These are phyloP conservation scores for Ascochyta lentis DNA, from an alignment of 2,329 filamentous ascomycete species.

Conservation along the genomic window DNA sequence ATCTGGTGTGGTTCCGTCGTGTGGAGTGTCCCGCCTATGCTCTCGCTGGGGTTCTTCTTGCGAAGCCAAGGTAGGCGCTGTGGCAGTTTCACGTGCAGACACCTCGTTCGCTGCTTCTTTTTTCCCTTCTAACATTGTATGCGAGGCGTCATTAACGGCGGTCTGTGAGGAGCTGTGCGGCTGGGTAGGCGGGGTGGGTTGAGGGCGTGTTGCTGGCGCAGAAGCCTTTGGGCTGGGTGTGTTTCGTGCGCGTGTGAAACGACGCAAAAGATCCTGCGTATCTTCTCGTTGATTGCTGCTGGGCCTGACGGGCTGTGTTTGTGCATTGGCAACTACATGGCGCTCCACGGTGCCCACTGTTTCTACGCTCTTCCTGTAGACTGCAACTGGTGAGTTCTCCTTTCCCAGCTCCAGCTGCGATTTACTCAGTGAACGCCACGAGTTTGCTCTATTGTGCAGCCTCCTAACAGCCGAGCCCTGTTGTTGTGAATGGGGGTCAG, in stretches of 20 bases:
- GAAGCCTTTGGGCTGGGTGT: constrained; percentile 53
- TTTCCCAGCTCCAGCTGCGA: constrained; percentile 35
- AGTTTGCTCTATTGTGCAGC: constrained; percentile 34
- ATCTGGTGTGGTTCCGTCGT: constrained; percentile 5
- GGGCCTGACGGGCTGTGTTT: constrained; percentile 35
- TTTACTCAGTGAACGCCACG: constrained; percentile 40
- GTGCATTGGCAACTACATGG: constrained; percentile 32
- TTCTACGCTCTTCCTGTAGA: constrained; percentile 45
- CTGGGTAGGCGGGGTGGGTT: constrained; percentile 28
- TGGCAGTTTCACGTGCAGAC: background rate
- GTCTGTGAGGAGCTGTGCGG: constrained; percentile 24
- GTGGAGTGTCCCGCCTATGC: constrained; percentile 13
- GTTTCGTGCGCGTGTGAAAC: constrained; percentile 55
- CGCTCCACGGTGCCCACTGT: constrained; percentile 40
- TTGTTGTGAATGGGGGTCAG: background rate
- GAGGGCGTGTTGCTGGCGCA: constrained; percentile 26
- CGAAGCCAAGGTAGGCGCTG: constrained; percentile 3
- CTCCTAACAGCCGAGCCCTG: constrained; percentile 20
- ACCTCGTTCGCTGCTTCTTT: constrained; percentile 3
- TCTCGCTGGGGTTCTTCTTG: constrained; percentile 12
- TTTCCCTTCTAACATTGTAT: background rate
- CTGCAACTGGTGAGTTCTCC: constrained; percentile 42
- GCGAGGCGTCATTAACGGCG: constrained; percentile 5
- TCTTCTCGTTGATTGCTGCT: constrained; percentile 48
- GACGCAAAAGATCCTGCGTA: constrained; percentile 55